Percentiles rank a stretch among this genome's conserved stretches.
phyloP scores from a whole-genome alignment of 495 filamentous ascomycete species.

The Talaromyces borbonicus region DNA sequence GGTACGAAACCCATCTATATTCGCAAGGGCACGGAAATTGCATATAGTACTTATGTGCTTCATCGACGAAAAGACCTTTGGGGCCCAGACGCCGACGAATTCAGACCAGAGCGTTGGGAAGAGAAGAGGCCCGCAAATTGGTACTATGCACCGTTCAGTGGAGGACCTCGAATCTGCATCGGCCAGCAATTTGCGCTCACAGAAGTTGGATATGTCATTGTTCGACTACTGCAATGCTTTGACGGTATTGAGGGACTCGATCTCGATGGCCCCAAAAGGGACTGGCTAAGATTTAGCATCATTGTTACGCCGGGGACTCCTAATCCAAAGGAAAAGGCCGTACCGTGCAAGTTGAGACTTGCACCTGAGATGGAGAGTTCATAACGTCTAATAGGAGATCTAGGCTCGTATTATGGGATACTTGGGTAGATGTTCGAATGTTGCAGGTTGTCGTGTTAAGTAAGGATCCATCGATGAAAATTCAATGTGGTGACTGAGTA shows the following conservation, averaged over 20 bases:
- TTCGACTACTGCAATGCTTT: slow-evolving; percentile 26
- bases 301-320: background rate
- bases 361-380: background rate
- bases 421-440: too few relatives aligned
- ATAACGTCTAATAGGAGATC: background rate
- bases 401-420: background rate
- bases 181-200: slow-evolving; percentile 51
- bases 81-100: slow-evolving; percentile 39
- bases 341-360: background rate
- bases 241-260: background rate
- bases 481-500: too few relatives aligned
- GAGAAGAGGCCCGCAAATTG: slow-evolving; percentile 23
- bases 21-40: slow-evolving; percentile 27
- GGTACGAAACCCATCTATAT: slow-evolving; percentile 30
- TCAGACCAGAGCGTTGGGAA: slow-evolving; percentile 48
- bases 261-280: background rate
- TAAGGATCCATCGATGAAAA: too few relatives aligned
- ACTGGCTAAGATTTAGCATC: background rate
- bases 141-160: slow-evolving; percentile 54
- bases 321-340: background rate
- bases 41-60: slow-evolving; percentile 38
- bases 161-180: slow-evolving; percentile 49
- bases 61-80: slow-evolving; percentile 44
- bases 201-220: slow-evolving; percentile 47
- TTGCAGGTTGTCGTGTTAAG: too few relatives aligned